Evolutionary conservation across 345 rosid genomes (phyloP).

Genomic region (Citrus hindsii): DNA sequence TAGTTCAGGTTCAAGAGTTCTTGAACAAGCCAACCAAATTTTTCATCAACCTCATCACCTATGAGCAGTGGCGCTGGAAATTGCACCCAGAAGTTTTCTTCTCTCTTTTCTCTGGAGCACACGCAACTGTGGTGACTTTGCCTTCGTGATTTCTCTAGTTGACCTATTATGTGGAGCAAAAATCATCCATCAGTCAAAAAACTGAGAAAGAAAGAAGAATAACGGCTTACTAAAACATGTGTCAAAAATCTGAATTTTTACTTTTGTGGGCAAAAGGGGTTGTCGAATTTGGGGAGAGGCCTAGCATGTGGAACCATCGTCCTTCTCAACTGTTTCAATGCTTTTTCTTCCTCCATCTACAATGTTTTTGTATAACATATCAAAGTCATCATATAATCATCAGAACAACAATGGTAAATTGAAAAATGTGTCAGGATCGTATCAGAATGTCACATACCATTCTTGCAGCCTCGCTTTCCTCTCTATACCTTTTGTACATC

Average conservation of each 20-base stretch:
- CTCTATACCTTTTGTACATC: slow-evolving; percentile 85
- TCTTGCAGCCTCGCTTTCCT: slow-evolving; percentile 80
- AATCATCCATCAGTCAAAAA: not conserved
- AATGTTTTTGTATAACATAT: not conserved
- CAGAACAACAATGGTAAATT: not conserved
- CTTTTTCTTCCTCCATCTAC: slow-evolving; percentile 92
- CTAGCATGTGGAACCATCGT: slow-evolving; percentile 92
- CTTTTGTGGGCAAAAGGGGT: slow-evolving; percentile 86
- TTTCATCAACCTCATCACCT: slow-evolving; percentile 26
- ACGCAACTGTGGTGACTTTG: slow-evolving; percentile 61
- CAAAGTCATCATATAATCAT: too few relatives aligned
- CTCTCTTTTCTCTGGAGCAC: slow-evolving; percentile 41
- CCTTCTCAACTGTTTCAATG: slow-evolving; percentile 80
- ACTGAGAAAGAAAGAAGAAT: not conserved
- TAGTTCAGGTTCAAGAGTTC: slow-evolving; percentile 63
- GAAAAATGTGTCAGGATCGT: not conserved
- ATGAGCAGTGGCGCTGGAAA: slow-evolving; percentile 43
- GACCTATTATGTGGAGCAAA: slow-evolving; percentile 37
- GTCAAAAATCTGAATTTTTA: slow-evolving; percentile 15
- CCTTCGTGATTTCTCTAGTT: slow-evolving; percentile 51
- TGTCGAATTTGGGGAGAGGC: slow-evolving; percentile 80
- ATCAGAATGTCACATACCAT: slow-evolving; percentile 44
- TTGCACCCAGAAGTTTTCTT: slow-evolving; percentile 14
- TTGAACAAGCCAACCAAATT: slow-evolving; percentile 44
- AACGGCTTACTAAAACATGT: too few relatives aligned